Base-by-base conservation (phyloP, 805 yeast species). In the Cyberlindnera saturnus region DNA sequence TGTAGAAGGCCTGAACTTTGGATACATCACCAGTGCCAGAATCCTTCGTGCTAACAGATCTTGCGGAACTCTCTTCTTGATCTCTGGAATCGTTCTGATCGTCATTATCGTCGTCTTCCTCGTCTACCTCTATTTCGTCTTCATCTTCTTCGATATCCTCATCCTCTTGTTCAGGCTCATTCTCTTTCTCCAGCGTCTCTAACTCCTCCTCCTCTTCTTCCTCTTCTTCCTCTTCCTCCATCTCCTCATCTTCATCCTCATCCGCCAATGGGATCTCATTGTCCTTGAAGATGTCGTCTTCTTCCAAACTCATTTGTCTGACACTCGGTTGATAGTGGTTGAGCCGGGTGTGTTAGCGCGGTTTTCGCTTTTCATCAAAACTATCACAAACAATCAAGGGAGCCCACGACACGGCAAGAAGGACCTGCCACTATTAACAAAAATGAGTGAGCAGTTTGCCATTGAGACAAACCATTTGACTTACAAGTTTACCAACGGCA, bases 401-500 rank as follows among this genome's bases (percentile, higher is more conserved):
- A 32, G 34, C 9, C 17, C 10, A 14, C 9, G 11, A 32, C 3
- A 14, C 17, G 14, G 11, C 15, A 8, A 32, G 2, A 13, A 6
- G 9, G 34, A 16, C 17, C n/a, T 8, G 9, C 13, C n/a, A 23
- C 28, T 23, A 23, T n/a, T n/a, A 19, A n/a, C 17, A 15, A 11
- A 20, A 14, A 38, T 32, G 36, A 23, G 13, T 5, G 32, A 32
- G 11, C 41, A 39, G 8, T 31, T 20, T 35, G 82, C 91, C 35
- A 79, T 90, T 15, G 79, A 74, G 49, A 81, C 90, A 0, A 66
- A 69, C 10, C 65, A 79, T 36, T 68, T 91, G 40, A 75, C 82
- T 2, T 93, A 89, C 62, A 78, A 74, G 23, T 91, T 85, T 57
- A 76, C 83, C 1, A 63, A 66, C 6, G 68, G 74, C 4, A 72